These are phyloP conservation scores for Agapanthus africanus DNA, from an alignment of 106 monocot genomes.

Conservation along the genomic window DNA sequence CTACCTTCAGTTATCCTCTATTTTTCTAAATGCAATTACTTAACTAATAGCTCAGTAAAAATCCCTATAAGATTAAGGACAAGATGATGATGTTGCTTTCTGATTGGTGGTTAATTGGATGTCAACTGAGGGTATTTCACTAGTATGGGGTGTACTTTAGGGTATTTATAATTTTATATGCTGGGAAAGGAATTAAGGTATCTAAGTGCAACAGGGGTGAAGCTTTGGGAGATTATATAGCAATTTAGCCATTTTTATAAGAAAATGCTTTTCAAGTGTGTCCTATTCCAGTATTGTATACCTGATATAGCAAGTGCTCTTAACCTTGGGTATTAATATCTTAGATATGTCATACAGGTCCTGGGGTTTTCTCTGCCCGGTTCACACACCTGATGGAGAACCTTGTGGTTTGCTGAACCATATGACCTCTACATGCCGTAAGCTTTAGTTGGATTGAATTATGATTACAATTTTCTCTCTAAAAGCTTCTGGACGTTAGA, in stretches of 20 bases:
- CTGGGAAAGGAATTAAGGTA: not conserved
- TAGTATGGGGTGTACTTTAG: too few species aligned
- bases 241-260: not conserved
- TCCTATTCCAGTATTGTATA: not conserved
- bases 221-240: too few species aligned
- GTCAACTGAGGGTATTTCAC: too few species aligned
- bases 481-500: not conserved
- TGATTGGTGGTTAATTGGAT: too few species aligned
- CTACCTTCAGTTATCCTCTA: too few species aligned
- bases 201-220: too few species aligned
- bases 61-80: too few species aligned
- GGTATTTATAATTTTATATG: not conserved
- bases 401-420: slow-evolving; percentile 98
- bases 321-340: not conserved
- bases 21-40: too few species aligned
- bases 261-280: not conserved
- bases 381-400: slow-evolving; percentile 94
- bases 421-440: slow-evolving; percentile 81
- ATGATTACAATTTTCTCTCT: not conserved
- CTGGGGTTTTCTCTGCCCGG: slow-evolving; percentile 98
- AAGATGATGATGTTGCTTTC: too few species aligned
- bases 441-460: slow-evolving; percentile 14
- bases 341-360: slow-evolving; percentile 42
- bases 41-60: too few species aligned
- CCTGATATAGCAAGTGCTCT: not conserved